A percentile compares a stretch with the other conserved stretches of the same genome.
Evolutionary conservation across 768 basidiomycete genomes (phyloP).

Genomic region (Kwoniella sp.): DNA sequence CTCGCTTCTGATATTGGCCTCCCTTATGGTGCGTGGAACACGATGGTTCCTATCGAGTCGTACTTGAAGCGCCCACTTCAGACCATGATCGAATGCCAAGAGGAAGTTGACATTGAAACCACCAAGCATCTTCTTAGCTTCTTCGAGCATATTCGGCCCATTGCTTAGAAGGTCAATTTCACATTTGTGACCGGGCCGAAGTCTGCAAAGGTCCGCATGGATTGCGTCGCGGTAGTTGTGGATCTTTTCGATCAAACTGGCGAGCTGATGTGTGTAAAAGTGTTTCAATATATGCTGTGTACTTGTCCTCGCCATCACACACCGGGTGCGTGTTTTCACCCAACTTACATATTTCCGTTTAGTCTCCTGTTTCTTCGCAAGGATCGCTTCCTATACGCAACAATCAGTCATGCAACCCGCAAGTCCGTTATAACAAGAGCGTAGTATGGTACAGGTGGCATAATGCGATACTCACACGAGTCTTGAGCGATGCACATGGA

Average conservation of each 20-base stretch:
- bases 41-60: not conserved
- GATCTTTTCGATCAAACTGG: not conserved
- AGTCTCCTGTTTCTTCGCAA: too few relatives aligned
- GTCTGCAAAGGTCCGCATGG: not conserved
- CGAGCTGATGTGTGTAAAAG: too few relatives aligned
- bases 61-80: constrained; percentile 22
- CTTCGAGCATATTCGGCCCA: too few relatives aligned
- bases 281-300: too few relatives aligned
- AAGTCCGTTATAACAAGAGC: too few relatives aligned
- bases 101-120: constrained; percentile 22
- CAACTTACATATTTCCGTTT: too few relatives aligned
- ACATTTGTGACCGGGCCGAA: constrained; percentile 13
- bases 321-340: too few relatives aligned
- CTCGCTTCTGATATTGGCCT: constrained; percentile 10
- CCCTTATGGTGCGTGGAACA: not conserved
- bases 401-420: too few relatives aligned
- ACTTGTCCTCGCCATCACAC: not conserved
- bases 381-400: too few relatives aligned
- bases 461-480: not conserved
- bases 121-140: not conserved
- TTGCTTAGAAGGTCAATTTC: not conserved
- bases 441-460: too few relatives aligned
- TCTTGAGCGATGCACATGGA: not conserved
- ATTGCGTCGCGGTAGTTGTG: not conserved
- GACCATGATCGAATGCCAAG: constrained; percentile 22